Evolutionary conservation across 441 rosid genomes (phyloP).

Genomic region (Gossypium davidsonii): DNA sequence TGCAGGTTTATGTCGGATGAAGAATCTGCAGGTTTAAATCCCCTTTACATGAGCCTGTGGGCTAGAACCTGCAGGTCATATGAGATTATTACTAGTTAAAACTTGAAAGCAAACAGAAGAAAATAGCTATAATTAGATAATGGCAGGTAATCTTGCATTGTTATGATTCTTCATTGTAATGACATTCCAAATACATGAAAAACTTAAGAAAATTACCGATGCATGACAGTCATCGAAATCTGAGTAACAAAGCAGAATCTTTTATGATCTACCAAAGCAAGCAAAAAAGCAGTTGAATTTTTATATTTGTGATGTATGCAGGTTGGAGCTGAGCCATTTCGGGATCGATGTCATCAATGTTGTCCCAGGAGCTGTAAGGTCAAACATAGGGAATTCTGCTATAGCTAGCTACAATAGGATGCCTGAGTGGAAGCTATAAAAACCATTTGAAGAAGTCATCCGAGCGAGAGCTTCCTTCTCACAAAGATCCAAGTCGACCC

Average conservation of each 20-base stretch:
- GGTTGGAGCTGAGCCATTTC: constrained; percentile 72
- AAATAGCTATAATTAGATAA: neutral
- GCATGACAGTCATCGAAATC: neutral
- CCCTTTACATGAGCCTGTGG: no score
- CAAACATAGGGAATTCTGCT: constrained; percentile 76
- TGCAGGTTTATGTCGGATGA: neutral
- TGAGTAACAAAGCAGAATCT: neutral
- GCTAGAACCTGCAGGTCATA: neutral
- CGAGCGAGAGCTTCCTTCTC: constrained; percentile 51
- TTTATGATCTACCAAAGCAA: neutral
- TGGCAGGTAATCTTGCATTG: neutral
- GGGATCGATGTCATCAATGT: constrained; percentile 75
- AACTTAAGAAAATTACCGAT: neutral
- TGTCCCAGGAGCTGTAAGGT: constrained; percentile 68
- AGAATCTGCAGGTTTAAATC: neutral
- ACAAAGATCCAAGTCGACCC: constrained; percentile 49
- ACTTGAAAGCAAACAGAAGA: neutral
- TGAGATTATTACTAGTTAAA: neutral
- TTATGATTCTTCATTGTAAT: neutral
- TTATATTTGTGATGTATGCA: constrained; percentile 20
- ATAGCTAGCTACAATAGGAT: constrained; percentile 38
- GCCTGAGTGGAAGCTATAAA: constrained; percentile 75
- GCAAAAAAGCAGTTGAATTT: neutral
- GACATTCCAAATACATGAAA: neutral
- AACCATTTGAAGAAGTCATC: constrained; percentile 57